These are phyloP conservation scores for Noccaea caerulescens DNA, from an alignment of 345 rosid species.

Conservation along the genomic window DNA sequence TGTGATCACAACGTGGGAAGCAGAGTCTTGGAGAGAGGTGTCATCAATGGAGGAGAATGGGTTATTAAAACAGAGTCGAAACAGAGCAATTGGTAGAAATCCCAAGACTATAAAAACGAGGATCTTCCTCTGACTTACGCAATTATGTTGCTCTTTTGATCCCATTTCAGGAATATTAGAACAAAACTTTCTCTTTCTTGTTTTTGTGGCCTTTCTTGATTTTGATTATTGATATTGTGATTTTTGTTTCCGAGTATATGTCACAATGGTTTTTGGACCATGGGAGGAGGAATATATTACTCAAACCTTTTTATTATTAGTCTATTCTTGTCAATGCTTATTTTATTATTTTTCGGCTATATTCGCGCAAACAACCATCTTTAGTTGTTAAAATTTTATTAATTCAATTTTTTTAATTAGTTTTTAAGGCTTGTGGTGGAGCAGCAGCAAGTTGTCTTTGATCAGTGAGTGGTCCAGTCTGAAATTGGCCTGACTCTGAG, in stretches of 20 bases:
- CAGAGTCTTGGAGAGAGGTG: constrained; percentile 37
- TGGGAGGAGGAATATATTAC: not conserved
- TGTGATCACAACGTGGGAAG: constrained; percentile 28
- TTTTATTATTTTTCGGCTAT: not conserved
- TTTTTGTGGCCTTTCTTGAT: constrained; percentile 13
- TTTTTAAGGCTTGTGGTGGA: constrained; percentile 34
- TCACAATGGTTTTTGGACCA: constrained; percentile 43
- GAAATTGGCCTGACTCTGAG: constrained; percentile 27
- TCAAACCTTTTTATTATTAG: not conserved
- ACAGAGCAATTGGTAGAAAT: constrained; percentile 39
- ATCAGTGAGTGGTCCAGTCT: constrained; percentile 28
- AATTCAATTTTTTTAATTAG: not conserved
- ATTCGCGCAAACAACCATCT: not conserved
- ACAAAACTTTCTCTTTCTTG: not conserved
- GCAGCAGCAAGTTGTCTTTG: constrained; percentile 24
- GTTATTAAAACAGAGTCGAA: constrained; percentile 37
- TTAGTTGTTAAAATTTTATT: not conserved
- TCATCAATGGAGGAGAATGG: constrained; percentile 36
- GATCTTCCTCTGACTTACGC: constrained; percentile 37
- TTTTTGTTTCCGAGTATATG: constrained; percentile 20
- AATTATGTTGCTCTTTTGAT: constrained; percentile 32
- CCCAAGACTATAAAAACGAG: constrained; percentile 22
- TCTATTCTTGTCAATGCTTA: constrained; percentile 27
- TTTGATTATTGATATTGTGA: constrained; percentile 24
- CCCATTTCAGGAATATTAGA: constrained; percentile 39